Percentiles rank a stretch among this genome's conserved stretches.
Evolutionary conservation across 352 stramenopile genomes (phyloP).

Genomic region (Pythium volutum): DNA sequence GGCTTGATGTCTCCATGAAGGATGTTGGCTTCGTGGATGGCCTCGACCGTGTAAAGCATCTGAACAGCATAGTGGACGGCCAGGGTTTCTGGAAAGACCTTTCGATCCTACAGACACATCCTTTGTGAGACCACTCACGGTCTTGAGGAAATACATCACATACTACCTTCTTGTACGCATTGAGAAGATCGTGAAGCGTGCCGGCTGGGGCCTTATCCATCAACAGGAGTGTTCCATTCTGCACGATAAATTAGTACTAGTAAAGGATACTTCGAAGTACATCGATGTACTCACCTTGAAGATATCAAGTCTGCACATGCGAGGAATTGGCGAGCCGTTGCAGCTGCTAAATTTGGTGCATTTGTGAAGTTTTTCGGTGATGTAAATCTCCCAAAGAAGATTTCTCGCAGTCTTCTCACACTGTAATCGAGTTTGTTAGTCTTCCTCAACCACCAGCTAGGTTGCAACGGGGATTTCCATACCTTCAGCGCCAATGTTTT

Average conservation of each 20-base stretch:
- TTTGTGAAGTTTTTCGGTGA: constrained; percentile 38
- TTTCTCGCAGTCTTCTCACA: constrained; percentile 68
- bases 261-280: no score
- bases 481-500: constrained; percentile 67
- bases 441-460: neutral
- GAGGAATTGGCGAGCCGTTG: constrained; percentile 32
- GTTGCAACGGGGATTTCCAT: neutral
- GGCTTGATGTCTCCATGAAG: constrained; percentile 87
- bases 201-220: constrained; percentile 69
- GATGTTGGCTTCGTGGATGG: constrained; percentile 57
- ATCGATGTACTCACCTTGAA: constrained; percentile 50
- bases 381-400: constrained; percentile 79
- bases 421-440: constrained; percentile 26
- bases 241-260: neutral
- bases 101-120: constrained; percentile 31
- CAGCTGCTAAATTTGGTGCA: constrained; percentile 6
- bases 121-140: neutral
- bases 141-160: neutral
- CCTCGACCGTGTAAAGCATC: constrained; percentile 72
- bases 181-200: constrained; percentile 78
- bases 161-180: constrained; percentile 73
- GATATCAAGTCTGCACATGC: constrained; percentile 51
- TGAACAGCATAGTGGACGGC: constrained; percentile 74
- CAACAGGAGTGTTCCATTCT: constrained; percentile 77
- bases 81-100: constrained; percentile 64